Conservation (phyloP, 129 eudicot species). For the Tagetes patula region DNA sequence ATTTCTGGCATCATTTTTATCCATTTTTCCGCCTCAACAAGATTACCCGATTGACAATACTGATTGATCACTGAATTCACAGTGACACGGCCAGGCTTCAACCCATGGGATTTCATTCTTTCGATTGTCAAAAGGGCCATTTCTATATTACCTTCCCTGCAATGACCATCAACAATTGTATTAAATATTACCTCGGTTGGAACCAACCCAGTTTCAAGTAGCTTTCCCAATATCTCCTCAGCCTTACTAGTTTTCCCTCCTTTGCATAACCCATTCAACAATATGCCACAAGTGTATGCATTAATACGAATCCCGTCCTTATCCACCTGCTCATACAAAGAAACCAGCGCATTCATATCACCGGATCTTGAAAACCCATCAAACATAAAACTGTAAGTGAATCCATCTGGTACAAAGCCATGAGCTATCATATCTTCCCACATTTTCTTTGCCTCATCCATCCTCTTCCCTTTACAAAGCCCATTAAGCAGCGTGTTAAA, state of each 20-base stretch:
- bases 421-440: constrained; percentile 30
- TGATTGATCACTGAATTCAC: constrained; percentile 25
- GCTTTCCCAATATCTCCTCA: constrained; percentile 28
- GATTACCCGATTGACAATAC: constrained; percentile 30
- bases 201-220: constrained; percentile 22
- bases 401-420: constrained; percentile 32
- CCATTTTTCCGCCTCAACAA: constrained; percentile 33
- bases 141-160: constrained; percentile 31
- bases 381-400: constrained; percentile 30
- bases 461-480: constrained; percentile 34
- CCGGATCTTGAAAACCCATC: constrained; percentile 27
- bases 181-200: constrained; percentile 33
- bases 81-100: constrained; percentile 18
- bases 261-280: constrained; percentile 34
- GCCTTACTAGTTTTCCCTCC: constrained; percentile 36
- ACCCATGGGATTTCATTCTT: constrained; percentile 30
- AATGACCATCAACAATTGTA: constrained; percentile 34
- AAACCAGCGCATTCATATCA: constrained; percentile 24
- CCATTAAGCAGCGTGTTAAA: constrained; percentile 30
- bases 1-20: constrained; percentile 27
- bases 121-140: constrained; percentile 23
- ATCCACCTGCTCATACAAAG: constrained; percentile 18
- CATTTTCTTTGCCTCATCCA: constrained; percentile 28
- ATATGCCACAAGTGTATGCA: constrained; percentile 23
- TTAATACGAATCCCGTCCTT: constrained; percentile 27